Evolutionary conservation across 2,329 filamentous ascomycete genomes (phyloP).

Genomic region (Calonectria hongkongensis): DNA sequence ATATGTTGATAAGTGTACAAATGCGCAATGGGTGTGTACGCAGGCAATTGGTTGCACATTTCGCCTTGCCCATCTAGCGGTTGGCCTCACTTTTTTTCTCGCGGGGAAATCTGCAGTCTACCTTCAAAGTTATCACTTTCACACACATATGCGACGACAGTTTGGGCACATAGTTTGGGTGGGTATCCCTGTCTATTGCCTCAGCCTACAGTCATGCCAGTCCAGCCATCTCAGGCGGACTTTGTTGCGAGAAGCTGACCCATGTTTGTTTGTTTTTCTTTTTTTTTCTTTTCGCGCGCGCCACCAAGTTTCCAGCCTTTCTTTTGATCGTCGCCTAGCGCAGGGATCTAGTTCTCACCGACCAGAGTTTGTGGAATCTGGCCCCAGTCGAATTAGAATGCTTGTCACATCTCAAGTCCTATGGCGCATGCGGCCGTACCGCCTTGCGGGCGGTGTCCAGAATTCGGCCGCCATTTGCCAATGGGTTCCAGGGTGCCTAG

Average conservation of each 20-base stretch:
- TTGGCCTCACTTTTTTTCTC: slow-evolving; percentile 36
- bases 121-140: slow-evolving; percentile 25
- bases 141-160: slow-evolving; percentile 43
- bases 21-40: slow-evolving; percentile 31
- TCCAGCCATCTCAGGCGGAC: slow-evolving; percentile 34
- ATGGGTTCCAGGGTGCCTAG: slow-evolving; percentile 32
- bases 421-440: slow-evolving; percentile 28
- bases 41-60: slow-evolving; percentile 25
- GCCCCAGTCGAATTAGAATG: slow-evolving; percentile 3
- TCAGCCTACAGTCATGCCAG: slow-evolving; percentile 38
- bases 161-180: slow-evolving; percentile 29
- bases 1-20: slow-evolving; percentile 22
- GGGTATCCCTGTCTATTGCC: slow-evolving; percentile 46
- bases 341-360: slow-evolving; percentile 31
- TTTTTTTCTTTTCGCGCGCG: slow-evolving; percentile 2
- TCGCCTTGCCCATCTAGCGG: slow-evolving; percentile 25
- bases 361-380: slow-evolving; percentile 1
- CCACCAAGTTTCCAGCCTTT: slow-evolving; percentile 28
- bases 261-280: slow-evolving; percentile 37
- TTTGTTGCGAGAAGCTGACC: slow-evolving; percentile 42
- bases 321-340: slow-evolving; percentile 31
- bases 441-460: slow-evolving; percentile 32
- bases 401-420: slow-evolving; percentile 28
- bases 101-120: slow-evolving; percentile 27
- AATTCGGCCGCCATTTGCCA: slow-evolving; percentile 38